Evolutionary conservation across 805 yeast species (phyloP).

Genomic region (Kodamaea leandrae): DNA sequence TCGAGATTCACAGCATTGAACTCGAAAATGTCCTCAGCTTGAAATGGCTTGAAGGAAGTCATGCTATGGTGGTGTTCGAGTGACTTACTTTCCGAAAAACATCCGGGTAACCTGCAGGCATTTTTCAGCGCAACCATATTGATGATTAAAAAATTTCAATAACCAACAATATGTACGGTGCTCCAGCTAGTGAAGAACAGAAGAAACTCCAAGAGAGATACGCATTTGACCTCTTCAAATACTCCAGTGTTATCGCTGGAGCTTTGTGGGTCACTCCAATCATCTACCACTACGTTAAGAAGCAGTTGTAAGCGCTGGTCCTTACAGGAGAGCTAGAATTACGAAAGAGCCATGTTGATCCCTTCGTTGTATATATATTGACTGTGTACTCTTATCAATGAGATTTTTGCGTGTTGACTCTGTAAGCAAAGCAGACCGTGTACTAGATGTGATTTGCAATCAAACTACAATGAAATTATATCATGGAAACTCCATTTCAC

Average conservation of each 20-base stretch:
- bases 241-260: slow-evolving; percentile 62
- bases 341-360: not conserved
- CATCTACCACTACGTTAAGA: slow-evolving; percentile 51
- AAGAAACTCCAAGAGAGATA: slow-evolving; percentile 63
- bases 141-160: not conserved
- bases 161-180: slow-evolving; percentile 41
- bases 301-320: slow-evolving; percentile 33
- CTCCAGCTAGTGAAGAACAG: slow-evolving; percentile 61
- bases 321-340: not conserved
- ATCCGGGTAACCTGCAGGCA: slow-evolving; percentile 8
- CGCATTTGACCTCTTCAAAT: slow-evolving; percentile 55
- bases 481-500: no score
- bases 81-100: not conserved
- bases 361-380: slow-evolving; percentile 3
- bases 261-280: slow-evolving; percentile 62
- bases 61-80: slow-evolving; percentile 34
- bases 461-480: not conserved
- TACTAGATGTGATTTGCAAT: no score
- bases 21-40: slow-evolving; percentile 76
- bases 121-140: not conserved
- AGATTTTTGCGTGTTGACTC: no score
- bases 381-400: slow-evolving; percentile 1
- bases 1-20: slow-evolving; percentile 80
- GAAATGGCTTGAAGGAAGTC: slow-evolving; percentile 89
- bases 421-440: no score